phyloP scores from a whole-genome alignment of 2,329 filamentous ascomycete genomes.

The Alternaria novae-zelandiae region DNA sequence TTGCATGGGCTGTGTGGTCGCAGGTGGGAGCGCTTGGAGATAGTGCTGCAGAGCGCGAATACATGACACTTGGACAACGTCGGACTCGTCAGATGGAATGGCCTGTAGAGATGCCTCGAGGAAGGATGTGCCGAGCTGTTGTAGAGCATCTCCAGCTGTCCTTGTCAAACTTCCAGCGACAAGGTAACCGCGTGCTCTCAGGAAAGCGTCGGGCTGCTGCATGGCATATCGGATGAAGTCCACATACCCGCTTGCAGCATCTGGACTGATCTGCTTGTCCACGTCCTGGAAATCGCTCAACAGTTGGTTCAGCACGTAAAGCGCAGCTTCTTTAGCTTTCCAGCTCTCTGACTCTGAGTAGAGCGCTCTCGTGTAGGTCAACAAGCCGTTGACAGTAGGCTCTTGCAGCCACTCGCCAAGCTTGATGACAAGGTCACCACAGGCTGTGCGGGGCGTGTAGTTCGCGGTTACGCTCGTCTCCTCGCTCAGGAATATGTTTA shows the following conservation, averaged over 20 bases:
- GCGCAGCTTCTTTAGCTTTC: constrained; percentile 77
- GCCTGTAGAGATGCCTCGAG: constrained; percentile 76
- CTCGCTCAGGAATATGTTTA: constrained; percentile 93
- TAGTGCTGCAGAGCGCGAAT: constrained; percentile 83
- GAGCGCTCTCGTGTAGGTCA: constrained; percentile 75
- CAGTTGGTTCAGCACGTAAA: constrained; percentile 86
- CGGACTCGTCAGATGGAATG: constrained; percentile 76
- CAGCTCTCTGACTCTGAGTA: constrained; percentile 66
- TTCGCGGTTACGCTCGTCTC: constrained; percentile 94
- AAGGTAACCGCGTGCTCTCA: constrained; percentile 86
- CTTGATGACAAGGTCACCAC: constrained; percentile 90
- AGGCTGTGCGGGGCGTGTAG: constrained; percentile 92
- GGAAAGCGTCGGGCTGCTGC: constrained; percentile 72
- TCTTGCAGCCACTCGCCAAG: constrained; percentile 86
- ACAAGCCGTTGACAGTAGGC: constrained; percentile 77
- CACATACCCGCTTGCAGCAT: constrained; percentile 75
- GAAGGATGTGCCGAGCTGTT: constrained; percentile 64
- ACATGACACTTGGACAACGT: constrained; percentile 90
- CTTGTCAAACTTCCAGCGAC: constrained; percentile 81
- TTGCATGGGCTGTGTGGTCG: constrained; percentile 65
- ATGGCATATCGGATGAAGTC: constrained; percentile 82
- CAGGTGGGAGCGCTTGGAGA: constrained; percentile 60
- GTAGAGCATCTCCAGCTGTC: constrained; percentile 65
- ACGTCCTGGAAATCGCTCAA: constrained; percentile 83
- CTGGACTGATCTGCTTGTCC: constrained; percentile 71